phyloP scores from a whole-genome alignment of 106 monocot species.

The Acanthochlamys bracteata region DNA sequence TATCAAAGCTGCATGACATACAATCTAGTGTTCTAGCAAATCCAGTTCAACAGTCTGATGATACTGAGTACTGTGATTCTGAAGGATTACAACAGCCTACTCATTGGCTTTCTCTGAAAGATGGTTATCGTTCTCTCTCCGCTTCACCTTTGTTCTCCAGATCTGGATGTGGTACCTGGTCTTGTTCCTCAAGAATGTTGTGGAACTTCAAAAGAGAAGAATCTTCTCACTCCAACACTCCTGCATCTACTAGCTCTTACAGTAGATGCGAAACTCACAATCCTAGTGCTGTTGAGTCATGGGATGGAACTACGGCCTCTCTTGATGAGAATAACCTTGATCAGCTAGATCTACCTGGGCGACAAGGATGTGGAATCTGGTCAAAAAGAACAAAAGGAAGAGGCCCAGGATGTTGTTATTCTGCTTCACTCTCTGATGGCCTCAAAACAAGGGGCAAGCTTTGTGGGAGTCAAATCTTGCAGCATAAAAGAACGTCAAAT shows the following conservation, averaged over 20 bases:
- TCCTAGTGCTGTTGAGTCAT: conserved; percentile 45
- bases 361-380: conserved; percentile 61
- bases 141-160: conserved; percentile 62
- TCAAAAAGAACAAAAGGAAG: conserved; percentile 49
- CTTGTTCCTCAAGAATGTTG: conserved; percentile 56
- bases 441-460: conserved; percentile 59
- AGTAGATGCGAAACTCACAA: conserved; percentile 36
- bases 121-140: conserved; percentile 31
- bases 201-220: conserved; percentile 46
- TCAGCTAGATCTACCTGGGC: conserved; percentile 32
- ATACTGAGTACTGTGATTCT: conserved; percentile 45
- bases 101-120: conserved; percentile 19
- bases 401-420: conserved; percentile 47
- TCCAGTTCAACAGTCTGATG: conserved; percentile 41
- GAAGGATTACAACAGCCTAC: conserved; percentile 23
- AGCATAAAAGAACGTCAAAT: conserved; percentile 31
- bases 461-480: conserved; percentile 42
- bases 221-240: conserved; percentile 71
- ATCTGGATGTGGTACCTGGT: conserved; percentile 55
- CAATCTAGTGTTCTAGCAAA: conserved; percentile 29
- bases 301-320: conserved; percentile 47
- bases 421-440: conserved; percentile 74
- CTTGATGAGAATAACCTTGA: conserved; percentile 62
- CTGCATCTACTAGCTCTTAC: conserved; percentile 69
- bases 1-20: conserved; percentile 26